phyloP scores from a whole-genome alignment of 1,284 basidiomycete genomes.

The Peniophora sp. region DNA sequence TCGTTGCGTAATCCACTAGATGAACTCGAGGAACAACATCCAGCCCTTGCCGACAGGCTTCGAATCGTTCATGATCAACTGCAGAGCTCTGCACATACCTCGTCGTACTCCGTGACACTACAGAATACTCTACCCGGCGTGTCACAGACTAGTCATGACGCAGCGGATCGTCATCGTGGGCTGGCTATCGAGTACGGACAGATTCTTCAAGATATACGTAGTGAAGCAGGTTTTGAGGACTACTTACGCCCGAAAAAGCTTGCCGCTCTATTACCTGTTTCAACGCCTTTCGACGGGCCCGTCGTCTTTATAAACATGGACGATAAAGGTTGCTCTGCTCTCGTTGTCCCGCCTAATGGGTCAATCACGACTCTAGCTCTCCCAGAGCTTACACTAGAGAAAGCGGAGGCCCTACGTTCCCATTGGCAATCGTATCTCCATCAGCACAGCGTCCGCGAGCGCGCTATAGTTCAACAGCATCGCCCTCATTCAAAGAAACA shows the following conservation, averaged over 20 bases:
- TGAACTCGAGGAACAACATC: slow-evolving; percentile 7
- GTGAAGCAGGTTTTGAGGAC: not conserved
- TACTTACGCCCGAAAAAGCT: not conserved
- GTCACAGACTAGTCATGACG: not conserved
- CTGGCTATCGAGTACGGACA: not conserved
- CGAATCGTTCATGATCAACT: not conserved
- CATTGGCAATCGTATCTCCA: not conserved
- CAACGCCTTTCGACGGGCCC: not conserved
- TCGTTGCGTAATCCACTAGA: slow-evolving; percentile 14
- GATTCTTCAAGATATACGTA: not conserved
- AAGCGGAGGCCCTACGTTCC: not conserved
- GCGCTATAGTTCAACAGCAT: too few species aligned
- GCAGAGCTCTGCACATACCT: not conserved
- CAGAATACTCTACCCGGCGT: not conserved
- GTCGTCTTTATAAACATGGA: slow-evolving; percentile 1
- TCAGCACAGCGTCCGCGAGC: too few species aligned
- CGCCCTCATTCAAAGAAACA: too few species aligned
- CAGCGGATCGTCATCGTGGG: not conserved
- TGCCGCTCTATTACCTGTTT: not conserved
- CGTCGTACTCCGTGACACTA: not conserved
- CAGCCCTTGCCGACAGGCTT: slow-evolving; percentile 6
- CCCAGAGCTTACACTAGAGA: not conserved
- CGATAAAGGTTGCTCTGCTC: slow-evolving; percentile 18
- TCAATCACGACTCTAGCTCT: not conserved
- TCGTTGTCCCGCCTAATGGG: slow-evolving; percentile 12